These are phyloP conservation scores for Fusarium irregulare DNA, from an alignment of 2,329 filamentous ascomycete genomes.

Conservation along the genomic window DNA sequence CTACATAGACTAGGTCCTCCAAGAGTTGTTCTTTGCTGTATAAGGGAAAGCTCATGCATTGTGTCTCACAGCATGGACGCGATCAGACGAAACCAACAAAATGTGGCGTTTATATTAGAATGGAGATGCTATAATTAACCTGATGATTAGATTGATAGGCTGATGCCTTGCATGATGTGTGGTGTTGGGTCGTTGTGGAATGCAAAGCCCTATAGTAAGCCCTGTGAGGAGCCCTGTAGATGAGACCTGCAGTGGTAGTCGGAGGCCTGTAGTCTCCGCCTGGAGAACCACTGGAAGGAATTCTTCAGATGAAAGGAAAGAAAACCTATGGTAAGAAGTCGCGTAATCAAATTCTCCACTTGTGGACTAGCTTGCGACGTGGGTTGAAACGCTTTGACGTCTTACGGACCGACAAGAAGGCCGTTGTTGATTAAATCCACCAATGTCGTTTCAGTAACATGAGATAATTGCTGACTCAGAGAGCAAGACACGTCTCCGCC, in stretches of 20 bases:
- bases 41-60: background rate
- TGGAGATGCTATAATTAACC: background rate
- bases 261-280: background rate
- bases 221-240: background rate
- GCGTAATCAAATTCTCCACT: background rate
- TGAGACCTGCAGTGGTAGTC: background rate
- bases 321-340: background rate
- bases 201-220: background rate
- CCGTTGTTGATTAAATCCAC: background rate
- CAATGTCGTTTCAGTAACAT: background rate
- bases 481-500: background rate
- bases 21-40: background rate
- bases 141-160: background rate
- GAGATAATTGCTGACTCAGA: slow-evolving; percentile 15
- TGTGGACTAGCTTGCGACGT: slow-evolving; percentile 22
- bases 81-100: background rate
- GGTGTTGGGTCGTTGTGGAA: background rate
- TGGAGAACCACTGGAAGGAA: background rate
- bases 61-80: background rate
- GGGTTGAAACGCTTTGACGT: slow-evolving; percentile 4
- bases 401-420: background rate
- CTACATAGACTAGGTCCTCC: background rate
- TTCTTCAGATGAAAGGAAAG: background rate
- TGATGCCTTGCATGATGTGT: background rate
- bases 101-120: background rate